These are phyloP conservation scores for Solanum medicagineum DNA, from an alignment of 257 asterid species.

Conservation along the genomic window DNA sequence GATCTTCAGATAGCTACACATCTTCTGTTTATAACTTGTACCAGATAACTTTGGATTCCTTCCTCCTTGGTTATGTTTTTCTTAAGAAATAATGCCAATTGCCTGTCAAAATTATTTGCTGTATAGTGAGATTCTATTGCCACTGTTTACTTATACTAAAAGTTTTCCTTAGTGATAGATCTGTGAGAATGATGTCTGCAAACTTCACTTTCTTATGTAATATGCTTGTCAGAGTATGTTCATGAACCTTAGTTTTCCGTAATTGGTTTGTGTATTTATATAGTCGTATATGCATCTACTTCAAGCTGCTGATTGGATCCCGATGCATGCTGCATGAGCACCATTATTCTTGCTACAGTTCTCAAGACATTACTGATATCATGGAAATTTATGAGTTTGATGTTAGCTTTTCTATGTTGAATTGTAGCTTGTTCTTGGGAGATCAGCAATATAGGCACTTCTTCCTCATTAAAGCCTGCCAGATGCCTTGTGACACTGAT, in stretches of 20 bases:
- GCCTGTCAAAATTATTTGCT: background rate
- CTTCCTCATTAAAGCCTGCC: conserved; percentile 30
- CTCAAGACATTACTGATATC: background rate
- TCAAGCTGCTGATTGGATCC: background rate
- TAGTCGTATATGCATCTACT: background rate
- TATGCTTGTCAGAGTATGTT: background rate
- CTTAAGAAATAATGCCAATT: background rate
- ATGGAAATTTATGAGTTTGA: background rate
- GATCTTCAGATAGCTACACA: background rate
- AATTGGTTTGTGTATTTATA: background rate
- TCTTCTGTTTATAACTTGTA: background rate
- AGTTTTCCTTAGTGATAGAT: background rate
- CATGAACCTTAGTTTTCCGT: background rate
- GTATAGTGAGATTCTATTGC: background rate
- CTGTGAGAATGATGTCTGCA: background rate
- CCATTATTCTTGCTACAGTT: background rate
- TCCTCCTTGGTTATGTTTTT: background rate
- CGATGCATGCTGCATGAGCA: background rate
- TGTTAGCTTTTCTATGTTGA: background rate
- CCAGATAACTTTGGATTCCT: background rate
- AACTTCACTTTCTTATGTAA: background rate
- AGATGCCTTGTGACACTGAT: conserved; percentile 77
- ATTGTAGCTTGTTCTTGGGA: conserved; percentile 94
- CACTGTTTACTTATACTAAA: background rate
- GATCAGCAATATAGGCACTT: conserved; percentile 49